Base-by-base conservation (phyloP, 2,329 filamentous ascomycete species). In the Fusarium pininemorale region DNA sequence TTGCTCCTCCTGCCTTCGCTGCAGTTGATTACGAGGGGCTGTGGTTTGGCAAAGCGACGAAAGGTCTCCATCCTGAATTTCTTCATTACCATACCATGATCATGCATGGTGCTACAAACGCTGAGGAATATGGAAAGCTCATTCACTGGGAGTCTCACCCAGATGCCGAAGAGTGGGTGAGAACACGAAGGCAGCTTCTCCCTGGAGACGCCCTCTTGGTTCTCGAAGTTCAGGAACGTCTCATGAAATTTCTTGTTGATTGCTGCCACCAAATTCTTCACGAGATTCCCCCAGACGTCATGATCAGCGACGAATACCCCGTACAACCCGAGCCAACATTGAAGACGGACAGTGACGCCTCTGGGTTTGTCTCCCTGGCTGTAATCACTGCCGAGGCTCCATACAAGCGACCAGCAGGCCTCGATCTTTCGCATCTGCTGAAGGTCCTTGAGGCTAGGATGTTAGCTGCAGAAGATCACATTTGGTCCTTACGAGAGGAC, bases 401-500 rank as follows among this genome's bases (percentile, higher is more conserved):
- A 1, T 92, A 90, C 65, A 80, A 86, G 7, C 59, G 84, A 1
- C 89, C 89, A 2, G 80, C 82, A 1, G 72, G 77, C 6, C 77
- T 90, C 0, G 84, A 90, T 69, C 78, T 90, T 3, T 70, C 55
- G 1, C 79, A 7, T 11, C 6, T 47, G 9, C 1, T 6, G 3
- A 7, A 4, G 2, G 45, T 47, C 3, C 45, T 89, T 1, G 77
- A 75, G 5, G 86, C 86, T 1, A 84, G 82, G 67, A 74, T 74
- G 1, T 75, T 81, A 0, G 82, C 82, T 7, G 84, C 84, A 1
- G 84, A 89, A 62, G 89, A 91, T 77, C 87, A 90, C 72, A 48
- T 90, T 0, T 88, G 85, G 84, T 75, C 83, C 0, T 79, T 92
- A 6, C 84, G 89, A 13, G 89, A 92, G 73, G 90, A 92, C 75